phyloP scores from a whole-genome alignment of 768 basidiomycete genomes.

The Amanita jacksonii region DNA sequence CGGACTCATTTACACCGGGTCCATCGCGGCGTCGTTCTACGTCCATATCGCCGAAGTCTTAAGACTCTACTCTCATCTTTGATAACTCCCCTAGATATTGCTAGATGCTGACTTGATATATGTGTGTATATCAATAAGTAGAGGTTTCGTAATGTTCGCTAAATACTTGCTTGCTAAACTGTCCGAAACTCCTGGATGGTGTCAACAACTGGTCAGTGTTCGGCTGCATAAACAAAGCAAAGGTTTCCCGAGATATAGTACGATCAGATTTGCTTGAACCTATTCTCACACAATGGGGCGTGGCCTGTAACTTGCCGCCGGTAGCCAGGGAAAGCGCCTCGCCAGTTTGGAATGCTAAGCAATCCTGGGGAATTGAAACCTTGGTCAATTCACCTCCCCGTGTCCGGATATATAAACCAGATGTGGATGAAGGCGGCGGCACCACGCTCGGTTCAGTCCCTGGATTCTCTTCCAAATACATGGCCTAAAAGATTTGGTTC shows the following conservation, averaged over 20 bases:
- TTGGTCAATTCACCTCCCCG: constrained; percentile 71
- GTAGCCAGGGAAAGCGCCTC: constrained; percentile 92
- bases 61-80: no score
- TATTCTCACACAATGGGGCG: constrained; percentile 89
- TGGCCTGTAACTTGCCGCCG: constrained; percentile 70
- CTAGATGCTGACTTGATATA: background rate
- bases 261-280: constrained; percentile 37
- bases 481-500: constrained; percentile 41
- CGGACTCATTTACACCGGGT: constrained; percentile 38
- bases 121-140: constrained; percentile 15
- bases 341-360: constrained; percentile 93
- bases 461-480: constrained; percentile 58
- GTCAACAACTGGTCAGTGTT: constrained; percentile 71
- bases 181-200: constrained; percentile 68
- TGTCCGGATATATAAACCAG: constrained; percentile 89
- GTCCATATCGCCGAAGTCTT: constrained; percentile 15
- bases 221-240: constrained; percentile 86
- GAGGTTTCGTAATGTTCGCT: constrained; percentile 37
- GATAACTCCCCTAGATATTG: no score
- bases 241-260: constrained; percentile 73
- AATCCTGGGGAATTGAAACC: constrained; percentile 77
- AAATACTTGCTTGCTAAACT: constrained; percentile 81
- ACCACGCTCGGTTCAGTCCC: constrained; percentile 37
- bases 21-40: constrained; percentile 31
- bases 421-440: constrained; percentile 58